These are phyloP conservation scores for Alopecurus myosuroides DNA, from an alignment of 176 grass and related monocot species.

Conservation along the genomic window DNA sequence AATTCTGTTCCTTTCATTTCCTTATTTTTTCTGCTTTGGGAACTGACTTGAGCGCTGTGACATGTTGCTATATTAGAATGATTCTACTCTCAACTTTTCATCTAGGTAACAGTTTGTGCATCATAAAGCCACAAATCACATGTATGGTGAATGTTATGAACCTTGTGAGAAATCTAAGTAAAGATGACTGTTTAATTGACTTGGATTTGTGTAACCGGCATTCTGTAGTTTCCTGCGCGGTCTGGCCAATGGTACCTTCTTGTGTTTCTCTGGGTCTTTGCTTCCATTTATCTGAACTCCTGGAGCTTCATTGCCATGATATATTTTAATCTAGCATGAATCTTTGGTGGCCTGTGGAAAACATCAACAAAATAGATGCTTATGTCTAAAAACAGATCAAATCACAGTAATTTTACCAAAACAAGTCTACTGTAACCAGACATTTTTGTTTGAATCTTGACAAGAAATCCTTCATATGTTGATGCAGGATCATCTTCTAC, in stretches of 20 bases:
- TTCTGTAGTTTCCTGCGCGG: neutral
- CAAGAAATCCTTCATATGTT: neutral
- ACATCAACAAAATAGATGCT: neutral
- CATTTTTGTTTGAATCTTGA: neutral
- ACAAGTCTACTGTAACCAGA: neutral
- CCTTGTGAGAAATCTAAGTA: neutral
- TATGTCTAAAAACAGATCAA: neutral
- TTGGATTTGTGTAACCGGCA: constrained; percentile 2
- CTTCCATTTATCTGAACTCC: neutral
- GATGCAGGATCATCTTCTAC: constrained; percentile 13
- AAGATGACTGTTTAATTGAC: neutral
- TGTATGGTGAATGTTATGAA: neutral
- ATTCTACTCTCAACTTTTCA: neutral
- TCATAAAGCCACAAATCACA: neutral
- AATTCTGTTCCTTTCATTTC: neutral
- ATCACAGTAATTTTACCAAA: neutral
- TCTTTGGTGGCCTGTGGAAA: neutral
- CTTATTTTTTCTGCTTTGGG: neutral
- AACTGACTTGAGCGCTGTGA: neutral
- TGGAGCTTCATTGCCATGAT: neutral
- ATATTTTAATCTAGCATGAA: neutral
- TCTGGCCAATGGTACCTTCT: neutral
- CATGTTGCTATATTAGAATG: neutral
- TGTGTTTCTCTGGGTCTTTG: neutral
- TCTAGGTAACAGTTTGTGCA: constrained; percentile 3